These are phyloP conservation scores for Cicer chorassanicum DNA, from an alignment of 306 rosid species.

Conservation along the genomic window DNA sequence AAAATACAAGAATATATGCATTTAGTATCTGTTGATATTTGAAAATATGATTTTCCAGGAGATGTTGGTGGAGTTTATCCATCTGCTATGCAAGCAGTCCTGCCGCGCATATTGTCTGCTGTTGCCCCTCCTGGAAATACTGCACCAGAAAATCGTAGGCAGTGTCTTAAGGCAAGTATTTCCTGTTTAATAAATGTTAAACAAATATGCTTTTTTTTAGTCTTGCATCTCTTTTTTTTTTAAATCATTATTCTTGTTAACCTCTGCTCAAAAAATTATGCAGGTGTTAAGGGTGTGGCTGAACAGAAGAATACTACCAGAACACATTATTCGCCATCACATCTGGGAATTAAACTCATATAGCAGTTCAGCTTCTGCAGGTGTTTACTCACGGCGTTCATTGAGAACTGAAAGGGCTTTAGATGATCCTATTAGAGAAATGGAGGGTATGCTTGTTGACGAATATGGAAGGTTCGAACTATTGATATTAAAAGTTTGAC, in stretches of 20 bases:
- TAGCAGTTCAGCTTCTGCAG: constrained; percentile 60
- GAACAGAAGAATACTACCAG: constrained; percentile 83
- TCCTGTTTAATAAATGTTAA: constrained; percentile 27
- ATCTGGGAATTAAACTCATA: constrained; percentile 75
- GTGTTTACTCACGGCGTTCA: constrained; percentile 77
- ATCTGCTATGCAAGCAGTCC: constrained; percentile 71
- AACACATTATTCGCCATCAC: constrained; percentile 71
- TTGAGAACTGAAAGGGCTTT: constrained; percentile 91
- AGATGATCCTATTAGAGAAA: constrained; percentile 96
- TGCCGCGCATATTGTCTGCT: constrained; percentile 86
- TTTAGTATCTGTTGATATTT: constrained; percentile 36
- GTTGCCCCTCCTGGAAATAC: constrained; percentile 88
- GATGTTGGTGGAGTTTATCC: constrained; percentile 72
- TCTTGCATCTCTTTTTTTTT: constrained; percentile 32
- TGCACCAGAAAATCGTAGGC: constrained; percentile 85
- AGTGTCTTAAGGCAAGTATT: constrained; percentile 90
- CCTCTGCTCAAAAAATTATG: constrained; percentile 39
- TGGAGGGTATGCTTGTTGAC: constrained; percentile 98
- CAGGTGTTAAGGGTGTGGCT: constrained; percentile 95
- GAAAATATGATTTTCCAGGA: constrained; percentile 58
- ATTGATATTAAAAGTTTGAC: constrained; percentile 15
- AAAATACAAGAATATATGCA: not conserved
- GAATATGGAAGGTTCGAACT: constrained; percentile 98
- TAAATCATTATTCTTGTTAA: constrained; percentile 37
- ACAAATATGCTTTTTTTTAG: constrained; percentile 15